Conservation (phyloP, 352 stramenopile species). For the Phytophthora brassicae region DNA sequence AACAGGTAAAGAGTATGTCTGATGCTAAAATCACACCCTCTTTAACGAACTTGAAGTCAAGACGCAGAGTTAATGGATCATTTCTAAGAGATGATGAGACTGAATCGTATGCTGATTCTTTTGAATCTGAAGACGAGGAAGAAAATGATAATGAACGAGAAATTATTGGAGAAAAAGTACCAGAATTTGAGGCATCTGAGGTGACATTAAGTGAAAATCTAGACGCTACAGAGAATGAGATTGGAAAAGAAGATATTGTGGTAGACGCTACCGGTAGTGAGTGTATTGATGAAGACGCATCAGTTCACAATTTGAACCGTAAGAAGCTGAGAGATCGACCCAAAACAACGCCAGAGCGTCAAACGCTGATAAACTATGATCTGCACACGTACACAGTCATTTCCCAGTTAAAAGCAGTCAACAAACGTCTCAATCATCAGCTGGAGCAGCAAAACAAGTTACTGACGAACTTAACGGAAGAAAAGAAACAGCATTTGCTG, state of each 20-base stretch:
- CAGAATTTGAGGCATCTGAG: background rate
- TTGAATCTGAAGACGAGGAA: constrained; percentile 30
- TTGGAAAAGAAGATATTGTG: background rate
- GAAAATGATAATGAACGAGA: background rate
- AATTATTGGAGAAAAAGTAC: background rate
- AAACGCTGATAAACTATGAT: constrained; percentile 46
- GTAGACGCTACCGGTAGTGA: constrained; percentile 3
- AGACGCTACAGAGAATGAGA: background rate
- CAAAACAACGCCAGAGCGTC: constrained; percentile 9
- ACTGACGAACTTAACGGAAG: constrained; percentile 40
- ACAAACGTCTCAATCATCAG: constrained; percentile 46
- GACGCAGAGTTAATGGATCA: background rate
- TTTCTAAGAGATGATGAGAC: constrained; percentile 21
- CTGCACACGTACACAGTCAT: constrained; percentile 60
- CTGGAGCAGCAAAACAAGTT: constrained; percentile 60
- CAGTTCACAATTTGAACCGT: background rate
- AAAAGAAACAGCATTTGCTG: constrained; percentile 51
- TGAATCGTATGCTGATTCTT: constrained; percentile 36
- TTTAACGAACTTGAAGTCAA: background rate
- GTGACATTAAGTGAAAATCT: background rate
- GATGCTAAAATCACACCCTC: background rate
- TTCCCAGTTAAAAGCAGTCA: constrained; percentile 45
- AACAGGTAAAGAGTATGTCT: constrained; percentile 36
- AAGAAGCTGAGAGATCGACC: background rate
- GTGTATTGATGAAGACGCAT: background rate